Base-by-base conservation (phyloP, 345 rosid species). In the Schrenkiella parvula region DNA sequence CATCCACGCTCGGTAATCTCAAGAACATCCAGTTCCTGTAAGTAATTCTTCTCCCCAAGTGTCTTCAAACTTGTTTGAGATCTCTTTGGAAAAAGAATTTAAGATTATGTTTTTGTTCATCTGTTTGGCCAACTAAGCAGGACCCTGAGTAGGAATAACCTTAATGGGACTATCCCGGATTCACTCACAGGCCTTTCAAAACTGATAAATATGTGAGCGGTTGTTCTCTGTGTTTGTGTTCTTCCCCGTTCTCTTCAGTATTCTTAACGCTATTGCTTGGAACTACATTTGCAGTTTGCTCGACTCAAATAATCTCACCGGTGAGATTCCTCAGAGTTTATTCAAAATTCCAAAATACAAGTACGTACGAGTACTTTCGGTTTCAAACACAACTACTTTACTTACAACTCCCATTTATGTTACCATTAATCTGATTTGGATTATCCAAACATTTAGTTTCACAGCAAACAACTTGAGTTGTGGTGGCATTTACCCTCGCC, bases 1-100 rank as follows among this genome's bases (percentile, higher is more conserved):
- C 99, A 42, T 64, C 88, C 67, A 79, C 89, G 26, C 78, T 91
- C n/a, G 90, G 99, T 21, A 79, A 86, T 69, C 97, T 95, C 70
- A 82, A 78, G 67, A 86, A 73, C 73, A 96, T 91, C 65, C 97
- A 89, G 71, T 88, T 91, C 82, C 78, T 95, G 99, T 95, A 76
- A 88, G 96, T 77, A 38, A 64, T 32, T 58, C 61, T 23, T 1
- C 63, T 50, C 11, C 38, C 7, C 55, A 66, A 43, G 67, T 54
- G 38, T 19, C 68, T 52, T 29, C 19, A 22, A 52, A 29, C 43
- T 34, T 52, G 46, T 68, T 47, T 23, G 10, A 68, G 52, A 41
- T 53, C 29, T 53, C 4, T 52, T 5, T 2, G 3, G 6, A 42
- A 29, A 31, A 29, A 38, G 13, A 14, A 26, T 10, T 6, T 55